Evolutionary conservation across 2,329 filamentous ascomycete species (phyloP), one percentile per base, ranked within the genome.

Genomic region (Exophiala calicioides): DNA sequence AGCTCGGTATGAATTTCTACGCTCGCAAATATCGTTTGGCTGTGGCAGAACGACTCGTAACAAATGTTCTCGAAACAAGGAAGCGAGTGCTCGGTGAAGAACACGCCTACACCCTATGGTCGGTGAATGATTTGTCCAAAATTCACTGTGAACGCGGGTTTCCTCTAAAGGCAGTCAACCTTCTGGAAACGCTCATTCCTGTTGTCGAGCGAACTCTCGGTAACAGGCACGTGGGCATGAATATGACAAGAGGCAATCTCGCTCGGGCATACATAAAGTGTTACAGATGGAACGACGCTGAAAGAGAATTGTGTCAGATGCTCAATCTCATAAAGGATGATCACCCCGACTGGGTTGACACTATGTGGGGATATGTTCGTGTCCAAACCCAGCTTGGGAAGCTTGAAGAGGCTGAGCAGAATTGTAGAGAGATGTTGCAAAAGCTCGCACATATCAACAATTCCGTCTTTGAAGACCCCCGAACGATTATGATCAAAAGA

Each of bases 131-230:
- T 32, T 27, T 56, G 18, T 44, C 53, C 5, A 57, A 57, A 19
- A n/a, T 59, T 6, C 48, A 50, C 10, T 54, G 37, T 36, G 47
- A 53, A 19, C 32, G 48, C n/a, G 48, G 47, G 20, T 38, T 29
- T 4, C 8, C 32, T 88, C 62, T 91, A 91, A 88, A 74, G 77
- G 4, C 69, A 78, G 10, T 93, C 87, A 88, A 82, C 80, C 20
- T 48, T 13, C 39, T 52, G 19, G 39, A 39, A 20, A 16, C 38
- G 5, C 52, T 59, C 7, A 47, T 58, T n/a, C 50, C 53, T 16
- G 44, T 52, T n/a, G 56, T 58, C 3, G 23, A 44, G 18, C 46
- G 51, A 31, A 60, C 58, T 13, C 48, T 60, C 10, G 59, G 59
- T 15, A 30, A 55, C n/a, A 36, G 53, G 3, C 56, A 59, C 35